These are phyloP conservation scores for Pichia sp. DNA, from an alignment of 1,139 yeast genomes.

Conservation along the genomic window DNA sequence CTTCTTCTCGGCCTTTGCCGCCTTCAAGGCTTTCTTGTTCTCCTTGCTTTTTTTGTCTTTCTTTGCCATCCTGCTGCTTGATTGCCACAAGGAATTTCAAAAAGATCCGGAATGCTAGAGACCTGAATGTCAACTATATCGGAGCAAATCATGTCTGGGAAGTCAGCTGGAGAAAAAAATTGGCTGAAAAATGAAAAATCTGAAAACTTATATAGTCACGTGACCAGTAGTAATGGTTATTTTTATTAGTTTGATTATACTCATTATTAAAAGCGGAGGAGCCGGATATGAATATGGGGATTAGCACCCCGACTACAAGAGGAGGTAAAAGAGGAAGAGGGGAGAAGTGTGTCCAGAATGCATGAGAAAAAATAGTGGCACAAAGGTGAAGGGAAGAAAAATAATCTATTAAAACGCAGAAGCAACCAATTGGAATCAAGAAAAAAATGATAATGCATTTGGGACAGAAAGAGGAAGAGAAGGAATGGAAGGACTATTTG, in stretches of 20 bases:
- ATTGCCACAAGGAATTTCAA: too few species aligned
- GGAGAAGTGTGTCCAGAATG: not conserved
- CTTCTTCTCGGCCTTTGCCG: conserved; percentile 78
- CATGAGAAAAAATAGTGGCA: not conserved
- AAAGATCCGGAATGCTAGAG: not conserved
- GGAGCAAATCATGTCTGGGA: not conserved
- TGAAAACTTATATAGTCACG: not conserved
- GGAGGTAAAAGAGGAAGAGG: not conserved
- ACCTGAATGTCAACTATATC: not conserved
- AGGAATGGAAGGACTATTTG: conserved; percentile 2
- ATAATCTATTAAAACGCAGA: conserved; percentile 5
- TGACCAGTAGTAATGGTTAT: not conserved
- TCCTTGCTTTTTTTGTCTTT: conserved; percentile 82
- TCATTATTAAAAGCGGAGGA: not conserved
- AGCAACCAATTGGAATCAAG: not conserved
- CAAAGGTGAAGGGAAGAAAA: not conserved
- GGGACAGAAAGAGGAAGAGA: not conserved
- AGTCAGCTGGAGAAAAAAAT: not conserved
- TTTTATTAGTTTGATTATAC: not conserved
- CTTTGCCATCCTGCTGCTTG: conserved; percentile 60
- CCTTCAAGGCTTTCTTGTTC: conserved; percentile 84
- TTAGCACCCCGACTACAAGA: not conserved
- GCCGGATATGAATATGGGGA: not conserved
- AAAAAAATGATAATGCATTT: not conserved
- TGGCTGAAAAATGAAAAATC: not conserved